Evolutionary conservation across 192 early-diverging fungal species (phyloP).

Genomic region (Coemansia sp.): DNA sequence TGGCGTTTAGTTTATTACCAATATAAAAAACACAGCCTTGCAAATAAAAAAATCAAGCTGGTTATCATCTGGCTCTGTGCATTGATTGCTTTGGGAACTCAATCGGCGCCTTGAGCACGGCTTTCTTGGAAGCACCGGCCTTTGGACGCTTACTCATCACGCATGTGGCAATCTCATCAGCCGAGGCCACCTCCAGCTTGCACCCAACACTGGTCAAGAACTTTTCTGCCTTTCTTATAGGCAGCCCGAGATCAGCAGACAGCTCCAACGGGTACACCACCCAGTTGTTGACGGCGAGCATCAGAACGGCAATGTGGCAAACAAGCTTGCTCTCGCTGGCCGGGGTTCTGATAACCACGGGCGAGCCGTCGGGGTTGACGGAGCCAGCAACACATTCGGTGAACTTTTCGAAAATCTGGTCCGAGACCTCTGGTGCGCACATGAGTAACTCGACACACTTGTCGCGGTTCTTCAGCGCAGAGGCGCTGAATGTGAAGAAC

Average conservation of each 20-base stretch:
- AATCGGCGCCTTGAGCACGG: constrained; percentile 50
- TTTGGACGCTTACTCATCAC: constrained; percentile 17
- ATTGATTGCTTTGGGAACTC: constrained; percentile 45
- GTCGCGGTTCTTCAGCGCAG: constrained; percentile 55
- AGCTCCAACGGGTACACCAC: constrained; percentile 62
- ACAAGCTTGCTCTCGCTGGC: constrained; percentile 72
- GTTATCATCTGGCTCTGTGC: not conserved
- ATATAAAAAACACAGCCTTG: not conserved
- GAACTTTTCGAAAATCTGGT: constrained; percentile 62
- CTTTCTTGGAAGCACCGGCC: constrained; percentile 26
- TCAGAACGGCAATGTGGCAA: constrained; percentile 72
- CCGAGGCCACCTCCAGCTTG: constrained; percentile 42
- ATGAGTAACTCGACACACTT: constrained; percentile 47
- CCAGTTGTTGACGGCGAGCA: constrained; percentile 73
- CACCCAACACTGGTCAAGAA: constrained; percentile 52
- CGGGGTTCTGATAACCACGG: constrained; percentile 57
- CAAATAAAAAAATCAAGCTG: not conserved
- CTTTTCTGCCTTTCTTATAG: constrained; percentile 35
- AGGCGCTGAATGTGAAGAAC: constrained; percentile 57
- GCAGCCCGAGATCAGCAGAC: constrained; percentile 64
- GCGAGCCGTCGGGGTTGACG: constrained; percentile 47
- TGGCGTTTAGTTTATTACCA: not conserved
- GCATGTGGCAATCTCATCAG: constrained; percentile 21
- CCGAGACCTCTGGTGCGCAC: constrained; percentile 57
- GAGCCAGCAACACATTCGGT: constrained; percentile 61